Evolutionary conservation across 768 basidiomycete genomes (phyloP), one percentile per base, ranked within the genome.

Genomic region (Austroboletus festivus): DNA sequence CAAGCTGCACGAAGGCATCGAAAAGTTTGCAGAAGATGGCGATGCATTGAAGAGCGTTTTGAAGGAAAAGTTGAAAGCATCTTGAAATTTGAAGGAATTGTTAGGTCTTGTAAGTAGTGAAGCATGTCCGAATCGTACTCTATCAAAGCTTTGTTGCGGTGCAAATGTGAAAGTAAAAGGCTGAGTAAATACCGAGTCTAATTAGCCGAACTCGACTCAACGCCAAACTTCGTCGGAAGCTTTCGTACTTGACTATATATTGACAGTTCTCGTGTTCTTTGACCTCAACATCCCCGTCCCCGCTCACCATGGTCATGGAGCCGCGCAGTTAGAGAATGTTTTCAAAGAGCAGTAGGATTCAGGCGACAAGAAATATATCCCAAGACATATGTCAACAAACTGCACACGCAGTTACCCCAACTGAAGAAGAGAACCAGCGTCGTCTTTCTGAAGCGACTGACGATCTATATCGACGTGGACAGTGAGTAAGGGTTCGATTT

Each of bases 1-100:
- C 69, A 95, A 95, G 75, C 76, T 95, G 48, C 91, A 94, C 69
- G 90, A 95, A 74, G 94, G 94, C 64, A 96, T 98, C 76, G 83
- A 82, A 75, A 95, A 93, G 73, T 98, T 98, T 69, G 93, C 91
- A 43, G 91, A 88, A 71, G 94, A 96, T 60, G 91, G 90, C 54
- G 78, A 82, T 61, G 78, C 86, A 15, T 81, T 96, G 71, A 95
- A 93, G 81, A 70, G 74, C 31, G 69, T 92, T 51, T 77, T 98
- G 65, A 82, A 75, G 72, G 65, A 81, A 70, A 86, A 85, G 70
- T 64, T 88, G 41, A 48, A 28, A 18, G 47, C 38, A 4, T 44
- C 44, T 8, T 33, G 31, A 33, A 33, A 33, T n/a, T n/a, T n/a
- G n/a, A n/a, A n/a, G n/a, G n/a, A n/a, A n/a, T n/a, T n/a, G n/a